These are phyloP conservation scores for Immersiporthe knoxdaviesiana DNA, from an alignment of 2,329 filamentous ascomycete genomes.

Conservation along the genomic window DNA sequence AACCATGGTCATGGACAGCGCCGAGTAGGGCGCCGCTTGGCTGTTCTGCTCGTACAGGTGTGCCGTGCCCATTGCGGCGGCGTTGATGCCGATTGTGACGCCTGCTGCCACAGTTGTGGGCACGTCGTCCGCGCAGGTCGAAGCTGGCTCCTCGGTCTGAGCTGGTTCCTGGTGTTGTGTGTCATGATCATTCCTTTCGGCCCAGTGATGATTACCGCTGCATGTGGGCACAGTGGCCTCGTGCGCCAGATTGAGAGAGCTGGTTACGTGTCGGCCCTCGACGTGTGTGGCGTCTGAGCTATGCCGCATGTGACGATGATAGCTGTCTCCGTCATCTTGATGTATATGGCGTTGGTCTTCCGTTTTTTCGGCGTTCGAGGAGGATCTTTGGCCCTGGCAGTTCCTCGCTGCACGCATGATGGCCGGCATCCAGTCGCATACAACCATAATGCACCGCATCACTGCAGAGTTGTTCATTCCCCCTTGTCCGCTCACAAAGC, in stretches of 20 bases:
- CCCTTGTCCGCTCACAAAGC: conserved; percentile 32
- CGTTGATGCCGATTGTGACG: conserved; percentile 60
- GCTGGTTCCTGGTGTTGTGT: too few relatives aligned
- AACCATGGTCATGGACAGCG: conserved; percentile 60
- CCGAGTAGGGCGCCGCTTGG: conserved; percentile 58
- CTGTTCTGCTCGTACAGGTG: conserved; percentile 59
- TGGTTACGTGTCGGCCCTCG: background rate
- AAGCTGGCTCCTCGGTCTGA: background rate
- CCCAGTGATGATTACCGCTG: background rate
- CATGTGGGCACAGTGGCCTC: background rate
- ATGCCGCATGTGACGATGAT: background rate
- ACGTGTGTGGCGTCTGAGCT: conserved; percentile 20
- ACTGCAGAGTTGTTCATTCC: background rate
- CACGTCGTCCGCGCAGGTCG: conserved; percentile 34
- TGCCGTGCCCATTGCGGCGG: conserved; percentile 62
- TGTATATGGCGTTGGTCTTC: background rate
- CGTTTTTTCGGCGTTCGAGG: background rate
- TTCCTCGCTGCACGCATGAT: background rate
- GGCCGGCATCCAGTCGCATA: background rate
- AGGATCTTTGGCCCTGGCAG: background rate
- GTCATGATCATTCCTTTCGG: background rate
- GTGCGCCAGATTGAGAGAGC: background rate
- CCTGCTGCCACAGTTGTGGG: conserved; percentile 53
- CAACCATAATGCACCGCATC: background rate
- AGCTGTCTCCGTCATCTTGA: too few relatives aligned